phyloP scores from a whole-genome alignment of 2,329 filamentous ascomycete species.

The Fusarium sp. region DNA sequence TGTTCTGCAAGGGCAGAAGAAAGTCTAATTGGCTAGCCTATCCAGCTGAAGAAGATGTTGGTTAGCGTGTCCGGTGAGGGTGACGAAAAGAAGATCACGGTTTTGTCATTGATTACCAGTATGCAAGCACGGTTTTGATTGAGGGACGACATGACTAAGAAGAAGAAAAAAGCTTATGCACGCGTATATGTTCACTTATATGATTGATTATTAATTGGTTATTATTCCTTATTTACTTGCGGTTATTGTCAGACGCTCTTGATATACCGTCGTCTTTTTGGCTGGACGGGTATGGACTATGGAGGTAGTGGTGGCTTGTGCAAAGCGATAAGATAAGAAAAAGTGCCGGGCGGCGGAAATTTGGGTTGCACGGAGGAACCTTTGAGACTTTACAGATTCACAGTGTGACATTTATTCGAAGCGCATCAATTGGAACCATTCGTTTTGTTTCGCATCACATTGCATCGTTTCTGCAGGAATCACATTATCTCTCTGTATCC shows the following conservation, averaged over 20 bases:
- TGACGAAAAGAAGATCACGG: background rate
- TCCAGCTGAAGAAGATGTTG: conserved; percentile 23
- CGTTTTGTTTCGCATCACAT: background rate
- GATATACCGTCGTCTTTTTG: background rate
- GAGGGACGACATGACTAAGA: too few relatives aligned
- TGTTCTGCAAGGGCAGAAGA: conserved; percentile 8
- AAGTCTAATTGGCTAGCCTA: conserved; percentile 35
- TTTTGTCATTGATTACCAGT: background rate
- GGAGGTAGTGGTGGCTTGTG: conserved; percentile 4
- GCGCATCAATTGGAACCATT: conserved; percentile 28
- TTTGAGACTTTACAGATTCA: conserved; percentile 7
- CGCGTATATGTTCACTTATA: too few relatives aligned
- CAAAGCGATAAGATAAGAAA: conserved; percentile 48
- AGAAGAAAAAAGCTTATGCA: too few relatives aligned
- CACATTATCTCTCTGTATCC: background rate
- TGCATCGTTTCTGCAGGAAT: background rate
- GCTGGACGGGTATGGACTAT: background rate
- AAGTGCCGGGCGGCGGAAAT: conserved; percentile 27
- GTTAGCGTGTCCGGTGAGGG: background rate
- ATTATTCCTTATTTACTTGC: too few relatives aligned
- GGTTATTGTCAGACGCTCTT: background rate
- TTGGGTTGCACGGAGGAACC: conserved; percentile 32
- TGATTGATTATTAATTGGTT: too few relatives aligned
- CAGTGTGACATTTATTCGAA: conserved; percentile 25
- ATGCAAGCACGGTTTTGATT: background rate